Percentiles rank a stretch among this genome's conserved stretches.
Evolutionary conservation across 257 asterid genomes (phyloP).

Genomic region (Solanum chiquidenum): DNA sequence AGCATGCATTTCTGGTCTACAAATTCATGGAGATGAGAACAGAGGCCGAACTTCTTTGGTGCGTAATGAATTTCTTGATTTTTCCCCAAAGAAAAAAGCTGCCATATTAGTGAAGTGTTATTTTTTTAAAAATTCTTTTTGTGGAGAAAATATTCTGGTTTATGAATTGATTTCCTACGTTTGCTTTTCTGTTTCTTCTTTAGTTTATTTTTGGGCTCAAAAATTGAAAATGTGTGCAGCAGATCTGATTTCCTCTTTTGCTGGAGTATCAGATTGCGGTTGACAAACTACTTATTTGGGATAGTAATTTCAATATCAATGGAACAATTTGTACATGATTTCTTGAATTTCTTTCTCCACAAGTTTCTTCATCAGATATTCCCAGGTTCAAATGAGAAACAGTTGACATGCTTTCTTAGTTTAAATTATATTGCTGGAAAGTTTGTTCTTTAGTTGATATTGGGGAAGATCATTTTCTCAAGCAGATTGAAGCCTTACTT

Average conservation of each 20-base stretch:
- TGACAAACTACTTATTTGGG: background rate
- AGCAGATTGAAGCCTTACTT: background rate
- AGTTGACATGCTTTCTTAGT: background rate
- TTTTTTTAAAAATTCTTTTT: background rate
- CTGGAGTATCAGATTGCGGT: background rate
- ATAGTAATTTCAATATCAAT: background rate
- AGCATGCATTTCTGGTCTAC: constrained; percentile 95
- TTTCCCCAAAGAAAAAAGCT: background rate
- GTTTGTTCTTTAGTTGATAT: background rate
- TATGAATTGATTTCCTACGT: background rate
- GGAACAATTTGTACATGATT: background rate
- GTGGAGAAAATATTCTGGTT: background rate
- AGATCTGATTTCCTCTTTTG: background rate
- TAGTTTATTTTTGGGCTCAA: background rate
- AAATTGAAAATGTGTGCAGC: background rate
- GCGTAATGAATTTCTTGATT: constrained; percentile 14
- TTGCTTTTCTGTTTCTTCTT: background rate
- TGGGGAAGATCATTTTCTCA: background rate
- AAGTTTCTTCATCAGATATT: background rate
- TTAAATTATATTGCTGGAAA: background rate
- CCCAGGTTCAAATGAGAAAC: background rate
- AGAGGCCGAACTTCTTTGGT: constrained; percentile 91
- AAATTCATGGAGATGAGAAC: constrained; percentile 74
- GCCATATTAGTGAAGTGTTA: background rate
- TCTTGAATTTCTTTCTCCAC: background rate